A percentile compares a stretch with the other conserved stretches of the same genome.
phyloP scores from a whole-genome alignment of 768 basidiomycete genomes.

The Phaeotremella fagi region DNA sequence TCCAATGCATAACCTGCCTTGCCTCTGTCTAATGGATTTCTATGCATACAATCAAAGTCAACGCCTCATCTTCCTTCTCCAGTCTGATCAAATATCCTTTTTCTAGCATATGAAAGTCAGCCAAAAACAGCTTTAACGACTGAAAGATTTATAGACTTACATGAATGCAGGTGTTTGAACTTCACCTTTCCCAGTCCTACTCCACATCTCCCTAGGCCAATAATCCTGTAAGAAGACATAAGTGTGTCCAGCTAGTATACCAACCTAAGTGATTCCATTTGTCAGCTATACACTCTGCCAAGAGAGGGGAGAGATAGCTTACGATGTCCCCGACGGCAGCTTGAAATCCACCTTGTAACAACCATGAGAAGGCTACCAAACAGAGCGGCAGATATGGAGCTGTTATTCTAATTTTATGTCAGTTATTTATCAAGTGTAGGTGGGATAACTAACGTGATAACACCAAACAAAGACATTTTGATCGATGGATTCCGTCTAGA shows the following conservation, averaged over 20 bases:
- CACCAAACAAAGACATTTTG: slow-evolving; percentile 91
- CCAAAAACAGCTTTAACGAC: not conserved
- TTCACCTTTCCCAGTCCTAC: slow-evolving; percentile 36
- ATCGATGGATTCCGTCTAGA: slow-evolving; percentile 88
- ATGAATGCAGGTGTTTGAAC: slow-evolving; percentile 33
- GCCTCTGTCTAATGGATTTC: too few species aligned
- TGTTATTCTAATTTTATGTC: slow-evolving; percentile 58
- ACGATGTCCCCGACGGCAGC: slow-evolving; percentile 45
- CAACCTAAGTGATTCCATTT: too few species aligned
- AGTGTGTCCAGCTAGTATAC: slow-evolving; percentile 44
- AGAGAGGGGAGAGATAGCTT: slow-evolving; percentile 9
- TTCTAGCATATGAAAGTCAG: not conserved
- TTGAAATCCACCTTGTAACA: slow-evolving; percentile 41
- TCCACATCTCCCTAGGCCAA: slow-evolving; percentile 47
- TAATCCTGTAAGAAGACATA: slow-evolving; percentile 47
- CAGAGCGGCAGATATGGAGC: slow-evolving; percentile 93
- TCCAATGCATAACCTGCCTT: too few species aligned
- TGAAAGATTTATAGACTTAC: slow-evolving; percentile 28
- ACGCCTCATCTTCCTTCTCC: not conserved
- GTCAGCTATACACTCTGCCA: too few species aligned
- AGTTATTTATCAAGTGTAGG: not conserved
- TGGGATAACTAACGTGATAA: slow-evolving; percentile 59
- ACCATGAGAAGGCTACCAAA: slow-evolving; percentile 71
- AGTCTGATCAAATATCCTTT: not conserved
- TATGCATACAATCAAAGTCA: not conserved